Base-by-base conservation (phyloP, 371 early-diverging fungal species). In the Dinochytrium kinnereticum region DNA sequence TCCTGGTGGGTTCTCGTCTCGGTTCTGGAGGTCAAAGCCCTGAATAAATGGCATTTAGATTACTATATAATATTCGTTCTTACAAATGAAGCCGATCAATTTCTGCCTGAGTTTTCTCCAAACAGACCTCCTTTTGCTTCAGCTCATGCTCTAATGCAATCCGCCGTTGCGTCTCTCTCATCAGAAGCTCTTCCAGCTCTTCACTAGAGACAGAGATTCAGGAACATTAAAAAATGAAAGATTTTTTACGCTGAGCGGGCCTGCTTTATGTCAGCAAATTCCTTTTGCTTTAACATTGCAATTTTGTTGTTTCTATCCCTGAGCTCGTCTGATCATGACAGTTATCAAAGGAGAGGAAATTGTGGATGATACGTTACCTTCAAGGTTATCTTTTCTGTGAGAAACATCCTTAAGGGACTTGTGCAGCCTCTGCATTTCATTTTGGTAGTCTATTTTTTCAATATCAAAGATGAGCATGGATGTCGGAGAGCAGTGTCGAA, bases 141-240 rank as follows among this genome's bases (percentile, higher is more conserved):
- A 64, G 64, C 44, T 76, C 73, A n/a, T 51, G 30, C 57, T 85
- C 81, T 0, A 77, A 55, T 44, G 74, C 30, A 0, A 74, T 59
- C 28, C 84, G 70, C 33, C 64, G 75, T 28, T 74, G 72, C 1
- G 78, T 84, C 57, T 84, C 84, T n/a, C 76, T 64, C 10, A 75
- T 51, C 1, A 84, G 64, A 19, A 84, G 71, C 31, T 59, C 28
- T 65, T 84, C 84, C 15, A 76, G 51, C 74, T 82, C 84, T 36
- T 82, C 80, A 36, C 84, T 82, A 37, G 0, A 26, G 30, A 13
- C 55, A 21, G 10, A 5, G 55, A 21, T 26, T 21, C 10, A 31
- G 13, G 15, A 53, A 15, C 19, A n/a, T 30, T 21, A 24, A 31
- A 21, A 1, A 66, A 15, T 31, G 40, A 59, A 15, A 50, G 24